A percentile compares a stretch with the other conserved stretches of the same genome.
These are phyloP conservation scores for Trametes meyenii DNA, from an alignment of 768 basidiomycete genomes.

Conservation along the genomic window DNA sequence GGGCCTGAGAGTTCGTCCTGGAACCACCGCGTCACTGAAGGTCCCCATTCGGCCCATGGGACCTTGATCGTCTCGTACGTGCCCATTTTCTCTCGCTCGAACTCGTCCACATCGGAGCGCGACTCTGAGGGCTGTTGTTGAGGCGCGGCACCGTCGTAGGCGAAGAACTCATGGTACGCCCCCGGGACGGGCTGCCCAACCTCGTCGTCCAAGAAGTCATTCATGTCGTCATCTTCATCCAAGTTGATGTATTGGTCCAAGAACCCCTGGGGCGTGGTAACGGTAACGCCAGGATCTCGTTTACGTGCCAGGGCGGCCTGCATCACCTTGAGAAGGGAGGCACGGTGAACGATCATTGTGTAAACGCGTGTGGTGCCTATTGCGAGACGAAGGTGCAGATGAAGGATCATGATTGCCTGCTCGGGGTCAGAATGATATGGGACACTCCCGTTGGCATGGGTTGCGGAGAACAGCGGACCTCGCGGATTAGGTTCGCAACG, in stretches of 20 bases:
- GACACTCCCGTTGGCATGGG: not conserved
- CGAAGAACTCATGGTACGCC: not conserved
- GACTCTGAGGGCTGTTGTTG: not conserved
- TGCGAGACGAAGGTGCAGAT: conserved; percentile 9
- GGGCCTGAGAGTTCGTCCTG: conserved; percentile 25
- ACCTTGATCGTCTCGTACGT: not conserved
- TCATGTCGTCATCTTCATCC: not conserved
- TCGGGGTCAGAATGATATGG: conserved; percentile 30
- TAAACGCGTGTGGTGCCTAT: conserved; percentile 18
- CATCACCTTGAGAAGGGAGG: conserved; percentile 21
- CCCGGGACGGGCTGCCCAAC: not conserved
- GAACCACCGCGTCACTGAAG: conserved; percentile 30
- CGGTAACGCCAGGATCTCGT: not conserved
- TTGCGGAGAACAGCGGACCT: conserved; percentile 7
- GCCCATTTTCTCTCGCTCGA: not conserved
- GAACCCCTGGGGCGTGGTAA: not conserved
- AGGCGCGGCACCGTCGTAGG: not conserved
- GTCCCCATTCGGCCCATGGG: conserved; percentile 33
- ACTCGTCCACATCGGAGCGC: not conserved
- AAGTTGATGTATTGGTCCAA: not conserved
- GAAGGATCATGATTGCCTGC: conserved; percentile 31
- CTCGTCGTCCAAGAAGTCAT: not conserved
- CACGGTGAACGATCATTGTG: conserved; percentile 31
- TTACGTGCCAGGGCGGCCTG: not conserved
- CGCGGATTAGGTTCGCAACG: conserved; percentile 33